A percentile compares a stretch with the other conserved stretches of the same genome.
Conservation (phyloP, 192 early-diverging fungal genomes). For the Coemansia sp. region DNA sequence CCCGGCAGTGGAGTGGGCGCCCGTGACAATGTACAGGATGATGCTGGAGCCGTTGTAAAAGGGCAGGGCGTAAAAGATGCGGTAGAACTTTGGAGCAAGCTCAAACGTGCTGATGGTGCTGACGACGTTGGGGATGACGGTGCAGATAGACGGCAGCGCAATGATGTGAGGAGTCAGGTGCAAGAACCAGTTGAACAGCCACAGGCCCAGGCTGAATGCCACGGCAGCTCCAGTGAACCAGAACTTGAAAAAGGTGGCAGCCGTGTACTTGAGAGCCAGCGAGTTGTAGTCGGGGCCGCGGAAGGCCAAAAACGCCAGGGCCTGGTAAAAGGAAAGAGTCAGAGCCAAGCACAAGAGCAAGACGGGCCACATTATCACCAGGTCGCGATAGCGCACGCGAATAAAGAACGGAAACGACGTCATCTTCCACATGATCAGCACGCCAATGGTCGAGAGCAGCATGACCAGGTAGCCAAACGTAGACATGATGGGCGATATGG, state of each 20-base stretch:
- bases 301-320: slow-evolving; percentile 39
- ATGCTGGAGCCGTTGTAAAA: slow-evolving; percentile 53
- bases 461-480: slow-evolving; percentile 27
- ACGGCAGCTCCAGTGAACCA: slow-evolving; percentile 40
- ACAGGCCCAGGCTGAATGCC: slow-evolving; percentile 15
- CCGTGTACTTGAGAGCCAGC: slow-evolving; percentile 28
- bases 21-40: slow-evolving; percentile 43
- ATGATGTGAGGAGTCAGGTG: slow-evolving; percentile 28
- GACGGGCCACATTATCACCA: slow-evolving; percentile 35
- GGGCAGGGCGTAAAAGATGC: slow-evolving; percentile 53
- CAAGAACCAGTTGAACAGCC: slow-evolving; percentile 45
- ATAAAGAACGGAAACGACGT: slow-evolving; percentile 34
- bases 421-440: slow-evolving; percentile 47
- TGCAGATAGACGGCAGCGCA: slow-evolving; percentile 36
- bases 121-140: slow-evolving; percentile 47
- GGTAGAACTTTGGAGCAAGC: slow-evolving; percentile 53
- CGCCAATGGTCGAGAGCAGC: slow-evolving; percentile 21
- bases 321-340: slow-evolving; percentile 26
- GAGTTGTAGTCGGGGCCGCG: slow-evolving; percentile 34
- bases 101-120: slow-evolving; percentile 52
- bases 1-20: slow-evolving; percentile 42
- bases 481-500: slow-evolving; percentile 23
- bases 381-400: slow-evolving; percentile 31
- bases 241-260: slow-evolving; percentile 41
- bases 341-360: slow-evolving; percentile 32